A percentile compares a stretch with the other conserved stretches of the same genome.
Conservation (phyloP, 345 rosid genomes). For the Acer campestre region DNA sequence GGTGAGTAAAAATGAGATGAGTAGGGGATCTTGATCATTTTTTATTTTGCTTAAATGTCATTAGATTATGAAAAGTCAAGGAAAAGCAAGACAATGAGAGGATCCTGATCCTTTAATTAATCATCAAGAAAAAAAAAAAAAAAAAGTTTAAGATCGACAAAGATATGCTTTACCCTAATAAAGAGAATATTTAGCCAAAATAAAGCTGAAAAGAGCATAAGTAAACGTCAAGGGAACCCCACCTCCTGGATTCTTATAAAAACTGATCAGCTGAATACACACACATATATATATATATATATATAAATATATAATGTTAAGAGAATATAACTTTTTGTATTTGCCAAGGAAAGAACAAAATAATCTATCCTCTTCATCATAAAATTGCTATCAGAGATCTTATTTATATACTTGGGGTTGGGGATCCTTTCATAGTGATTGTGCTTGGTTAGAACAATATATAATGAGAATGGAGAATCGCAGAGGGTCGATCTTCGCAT, state of each 20-base stretch:
- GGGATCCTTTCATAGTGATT: not conserved
- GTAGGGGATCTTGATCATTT: too few species aligned
- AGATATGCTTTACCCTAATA: conserved; percentile 18
- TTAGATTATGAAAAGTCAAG: too few species aligned
- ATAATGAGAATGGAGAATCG: conserved; percentile 11
- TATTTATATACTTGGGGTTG: not conserved
- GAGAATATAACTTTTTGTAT: conserved; percentile 10
- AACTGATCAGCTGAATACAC: not conserved
- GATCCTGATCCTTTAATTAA: too few species aligned
- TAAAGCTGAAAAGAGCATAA: conserved; percentile 8
- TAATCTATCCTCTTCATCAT: not conserved
- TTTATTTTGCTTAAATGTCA: too few species aligned
- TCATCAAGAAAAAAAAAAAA: not conserved
- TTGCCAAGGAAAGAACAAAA: conserved; percentile 34
- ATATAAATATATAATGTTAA: not conserved
- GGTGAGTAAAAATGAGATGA: too few species aligned
- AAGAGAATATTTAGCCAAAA: conserved; percentile 5
- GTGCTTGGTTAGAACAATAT: not conserved
- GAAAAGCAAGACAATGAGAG: too few species aligned
- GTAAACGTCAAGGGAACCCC: conserved; percentile 16
- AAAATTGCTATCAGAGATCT: not conserved
- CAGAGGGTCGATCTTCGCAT: conserved; percentile 18
- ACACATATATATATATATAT: not conserved
- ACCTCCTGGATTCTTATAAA: not conserved
- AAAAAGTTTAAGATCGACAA: not conserved